These are phyloP conservation scores for Hypomyces rosellus DNA, from an alignment of 2,329 filamentous ascomycete genomes.

Conservation along the genomic window DNA sequence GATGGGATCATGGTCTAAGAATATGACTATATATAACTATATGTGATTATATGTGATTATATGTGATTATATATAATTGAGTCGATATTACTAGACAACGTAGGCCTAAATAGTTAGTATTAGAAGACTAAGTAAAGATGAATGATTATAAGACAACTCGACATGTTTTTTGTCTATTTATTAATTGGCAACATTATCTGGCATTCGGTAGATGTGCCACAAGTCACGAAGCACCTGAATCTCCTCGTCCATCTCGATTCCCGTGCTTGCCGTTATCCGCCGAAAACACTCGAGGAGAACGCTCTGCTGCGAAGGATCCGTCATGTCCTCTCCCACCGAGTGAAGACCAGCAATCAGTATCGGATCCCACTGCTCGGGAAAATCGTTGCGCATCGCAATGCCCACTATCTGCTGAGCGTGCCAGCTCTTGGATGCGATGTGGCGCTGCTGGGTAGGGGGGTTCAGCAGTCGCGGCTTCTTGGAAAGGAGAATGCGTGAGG, in stretches of 20 bases:
- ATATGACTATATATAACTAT: background rate
- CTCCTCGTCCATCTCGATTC: conserved; percentile 15
- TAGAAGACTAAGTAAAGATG: too few relatives aligned
- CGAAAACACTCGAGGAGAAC: conserved; percentile 16
- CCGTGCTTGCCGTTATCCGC: conserved; percentile 12
- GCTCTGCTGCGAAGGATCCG: conserved; percentile 22
- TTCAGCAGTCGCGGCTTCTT: conserved; percentile 17
- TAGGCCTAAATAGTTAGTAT: too few relatives aligned
- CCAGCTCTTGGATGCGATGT: conserved; percentile 18
- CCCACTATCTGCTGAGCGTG: conserved; percentile 26
- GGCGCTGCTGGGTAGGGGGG: conserved; percentile 5
- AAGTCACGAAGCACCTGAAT: conserved; percentile 4
- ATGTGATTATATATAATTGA: background rate
- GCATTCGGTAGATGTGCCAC: conserved; percentile 4
- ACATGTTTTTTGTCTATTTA: background rate
- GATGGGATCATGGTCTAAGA: too few relatives aligned
- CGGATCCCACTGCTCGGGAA: conserved; percentile 27
- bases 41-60: background rate
- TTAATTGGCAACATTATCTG: background rate
- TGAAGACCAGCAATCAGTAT: conserved; percentile 22
- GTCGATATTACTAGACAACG: too few relatives aligned
- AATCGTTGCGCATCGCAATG: conserved; percentile 22
- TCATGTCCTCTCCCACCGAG: conserved; percentile 20
- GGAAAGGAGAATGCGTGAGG: conserved; percentile 16
- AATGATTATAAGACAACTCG: background rate